Evolutionary conservation across 768 basidiomycete species (phyloP).

Genomic region (Heimioporus sp.): DNA sequence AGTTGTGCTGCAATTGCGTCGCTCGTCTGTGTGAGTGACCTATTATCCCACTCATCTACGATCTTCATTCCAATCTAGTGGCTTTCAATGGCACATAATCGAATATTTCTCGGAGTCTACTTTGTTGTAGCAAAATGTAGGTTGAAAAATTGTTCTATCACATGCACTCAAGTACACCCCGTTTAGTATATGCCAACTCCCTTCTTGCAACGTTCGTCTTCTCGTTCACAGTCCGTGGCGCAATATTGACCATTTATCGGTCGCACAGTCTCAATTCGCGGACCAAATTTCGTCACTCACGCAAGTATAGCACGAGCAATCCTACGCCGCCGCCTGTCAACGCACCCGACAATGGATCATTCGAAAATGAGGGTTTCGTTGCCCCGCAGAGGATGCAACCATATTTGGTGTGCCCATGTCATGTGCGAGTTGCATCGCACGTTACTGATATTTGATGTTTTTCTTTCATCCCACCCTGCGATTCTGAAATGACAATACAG

Average conservation of each 20-base stretch:
- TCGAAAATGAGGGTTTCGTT: background rate
- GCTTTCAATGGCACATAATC: conserved; percentile 20
- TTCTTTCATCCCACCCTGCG: background rate
- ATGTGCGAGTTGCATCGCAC: background rate
- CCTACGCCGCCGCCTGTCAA: conserved; percentile 8
- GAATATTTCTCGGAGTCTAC: conserved; percentile 24
- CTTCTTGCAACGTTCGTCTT: conserved; percentile 23
- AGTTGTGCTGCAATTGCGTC: conserved; percentile 16
- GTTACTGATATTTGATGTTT: background rate
- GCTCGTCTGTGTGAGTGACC: conserved; percentile 17
- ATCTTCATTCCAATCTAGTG: conserved; percentile 10
- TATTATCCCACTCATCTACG: background rate
- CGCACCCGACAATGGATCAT: background rate
- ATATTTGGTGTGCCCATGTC: conserved; percentile 1
- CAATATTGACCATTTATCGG: background rate
- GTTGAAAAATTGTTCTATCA: background rate
- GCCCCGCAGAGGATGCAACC: background rate
- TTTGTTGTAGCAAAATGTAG: conserved; percentile 23
- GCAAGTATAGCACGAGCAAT: background rate
- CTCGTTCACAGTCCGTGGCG: background rate
- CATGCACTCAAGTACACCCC: background rate
- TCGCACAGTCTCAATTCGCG: conserved; percentile 21
- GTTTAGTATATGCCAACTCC: conserved; percentile 25
- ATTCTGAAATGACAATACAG: background rate
- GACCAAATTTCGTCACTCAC: conserved; percentile 3